Evolutionary conservation across 306 rosid genomes (phyloP).

Genomic region (Begonia masoniana): DNA sequence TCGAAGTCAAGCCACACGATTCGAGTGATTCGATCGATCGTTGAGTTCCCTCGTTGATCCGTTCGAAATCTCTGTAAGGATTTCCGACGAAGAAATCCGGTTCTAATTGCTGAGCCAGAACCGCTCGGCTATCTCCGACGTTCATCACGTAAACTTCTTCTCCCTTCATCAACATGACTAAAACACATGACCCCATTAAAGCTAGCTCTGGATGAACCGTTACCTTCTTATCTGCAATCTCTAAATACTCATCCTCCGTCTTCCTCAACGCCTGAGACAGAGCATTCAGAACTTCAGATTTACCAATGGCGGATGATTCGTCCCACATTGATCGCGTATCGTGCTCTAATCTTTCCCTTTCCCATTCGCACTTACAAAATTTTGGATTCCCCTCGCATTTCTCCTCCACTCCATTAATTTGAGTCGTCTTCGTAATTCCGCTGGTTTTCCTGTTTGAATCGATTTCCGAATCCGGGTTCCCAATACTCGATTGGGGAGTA

Average conservation of each 20-base stretch:
- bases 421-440: not conserved
- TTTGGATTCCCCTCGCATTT: constrained; percentile 9
- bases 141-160: constrained; percentile 82
- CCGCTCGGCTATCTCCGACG: constrained; percentile 73
- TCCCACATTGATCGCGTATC: constrained; percentile 7
- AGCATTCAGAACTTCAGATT: constrained; percentile 37
- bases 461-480: constrained; percentile 3
- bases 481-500: constrained; percentile 8
- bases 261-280: constrained; percentile 50
- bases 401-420: constrained; percentile 4
- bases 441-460: constrained; percentile 6
- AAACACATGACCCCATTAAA: constrained; percentile 86
- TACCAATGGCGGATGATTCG: constrained; percentile 12
- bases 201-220: constrained; percentile 54
- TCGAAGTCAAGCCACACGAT: constrained; percentile 12
- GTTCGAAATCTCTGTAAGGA: constrained; percentile 10
- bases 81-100: constrained; percentile 11
- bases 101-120: constrained; percentile 34
- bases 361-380: constrained; percentile 29
- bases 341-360: constrained; percentile 19
- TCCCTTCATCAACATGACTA: constrained; percentile 79
- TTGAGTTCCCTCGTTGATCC: constrained; percentile 19
- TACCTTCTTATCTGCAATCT: constrained; percentile 32
- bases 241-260: constrained; percentile 48
- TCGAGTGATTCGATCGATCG: constrained; percentile 8